Percentiles rank a stretch among this genome's conserved stretches.
phyloP scores from a whole-genome alignment of 768 basidiomycete species.

The Phylloporus rhodoxanthus region DNA sequence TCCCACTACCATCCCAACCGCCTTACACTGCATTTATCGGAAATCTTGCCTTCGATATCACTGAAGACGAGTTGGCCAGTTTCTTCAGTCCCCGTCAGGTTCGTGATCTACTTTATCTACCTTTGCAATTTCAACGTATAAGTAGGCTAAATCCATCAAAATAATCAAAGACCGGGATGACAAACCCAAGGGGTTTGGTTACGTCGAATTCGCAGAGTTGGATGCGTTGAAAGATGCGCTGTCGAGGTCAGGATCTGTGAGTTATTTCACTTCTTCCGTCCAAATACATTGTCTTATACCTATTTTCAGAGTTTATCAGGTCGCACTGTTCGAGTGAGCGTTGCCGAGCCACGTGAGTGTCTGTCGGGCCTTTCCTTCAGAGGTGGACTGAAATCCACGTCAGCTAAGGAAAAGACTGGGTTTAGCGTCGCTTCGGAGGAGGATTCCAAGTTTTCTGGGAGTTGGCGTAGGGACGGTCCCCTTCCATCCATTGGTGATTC shows the following conservation, averaged over 20 bases:
- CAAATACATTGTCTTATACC: background rate
- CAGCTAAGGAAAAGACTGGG: slow-evolving; percentile 72
- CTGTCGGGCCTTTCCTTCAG: background rate
- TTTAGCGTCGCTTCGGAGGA: slow-evolving; percentile 57
- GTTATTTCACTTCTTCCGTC: slow-evolving; percentile 23
- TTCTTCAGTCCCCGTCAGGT: slow-evolving; percentile 74
- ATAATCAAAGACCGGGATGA: slow-evolving; percentile 91
- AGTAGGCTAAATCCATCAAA: slow-evolving; percentile 76
- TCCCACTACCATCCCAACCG: slow-evolving; percentile 91
- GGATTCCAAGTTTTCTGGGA: slow-evolving; percentile 73
- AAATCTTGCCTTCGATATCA: slow-evolving; percentile 90
- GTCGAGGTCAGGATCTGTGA: slow-evolving; percentile 60
- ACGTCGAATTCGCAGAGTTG: slow-evolving; percentile 88
- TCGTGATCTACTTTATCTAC: slow-evolving; percentile 10
- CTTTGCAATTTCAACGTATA: slow-evolving; percentile 1
- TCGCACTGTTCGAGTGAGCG: slow-evolving; percentile 81
- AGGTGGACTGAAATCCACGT: slow-evolving; percentile 8
- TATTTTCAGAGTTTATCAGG: slow-evolving; percentile 58
- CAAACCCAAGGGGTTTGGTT: slow-evolving; percentile 96
- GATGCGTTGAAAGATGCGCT: slow-evolving; percentile 85
- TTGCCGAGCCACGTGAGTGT: slow-evolving; percentile 90
- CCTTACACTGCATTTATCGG: slow-evolving; percentile 98
- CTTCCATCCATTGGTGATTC: slow-evolving; percentile 62
- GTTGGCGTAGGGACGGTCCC: slow-evolving; percentile 86
- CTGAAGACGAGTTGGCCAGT: slow-evolving; percentile 70